These are phyloP conservation scores for Hirsutella thompsonii DNA, from an alignment of 2,329 filamentous ascomycete species.

Conservation along the genomic window DNA sequence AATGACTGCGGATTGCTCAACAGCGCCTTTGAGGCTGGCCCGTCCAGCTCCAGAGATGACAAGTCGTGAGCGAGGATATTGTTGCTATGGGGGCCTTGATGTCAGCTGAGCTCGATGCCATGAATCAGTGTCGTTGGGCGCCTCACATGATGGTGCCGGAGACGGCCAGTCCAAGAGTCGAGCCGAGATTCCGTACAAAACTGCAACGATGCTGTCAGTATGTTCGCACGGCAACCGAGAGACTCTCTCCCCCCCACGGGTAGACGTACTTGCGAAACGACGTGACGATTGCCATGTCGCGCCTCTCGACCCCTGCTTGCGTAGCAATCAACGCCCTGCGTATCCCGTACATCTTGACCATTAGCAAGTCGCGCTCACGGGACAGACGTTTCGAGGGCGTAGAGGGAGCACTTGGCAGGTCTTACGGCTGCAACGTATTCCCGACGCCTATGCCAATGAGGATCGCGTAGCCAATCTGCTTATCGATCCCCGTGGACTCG, in stretches of 20 bases:
- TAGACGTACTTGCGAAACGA: slow-evolving; percentile 26
- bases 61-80: slow-evolving; percentile 20
- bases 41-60: slow-evolving; percentile 12
- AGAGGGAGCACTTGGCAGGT: background rate
- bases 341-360: slow-evolving; percentile 10
- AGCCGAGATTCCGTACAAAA: slow-evolving; percentile 25
- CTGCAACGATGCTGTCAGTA: slow-evolving; percentile 8
- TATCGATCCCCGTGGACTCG: slow-evolving; percentile 31
- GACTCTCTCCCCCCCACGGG: background rate
- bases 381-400: background rate
- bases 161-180: slow-evolving; percentile 24
- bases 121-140: background rate
- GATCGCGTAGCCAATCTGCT: slow-evolving; percentile 40
- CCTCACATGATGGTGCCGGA: slow-evolving; percentile 24
- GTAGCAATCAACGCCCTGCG: slow-evolving; percentile 34
- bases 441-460: slow-evolving; percentile 38
- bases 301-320: slow-evolving; percentile 39
- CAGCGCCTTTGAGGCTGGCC: slow-evolving; percentile 11
- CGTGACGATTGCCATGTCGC: slow-evolving; percentile 30
- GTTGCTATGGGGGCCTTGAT: slow-evolving; percentile 14
- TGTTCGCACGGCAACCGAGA: too few species aligned
- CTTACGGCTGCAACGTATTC: slow-evolving; percentile 36
- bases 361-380: slow-evolving; percentile 3
- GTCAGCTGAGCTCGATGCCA: background rate
- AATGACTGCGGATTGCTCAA: slow-evolving; percentile 20